Percentiles rank a stretch among this genome's conserved stretches.
Evolutionary conservation across 768 basidiomycete species (phyloP).

Genomic region (Kwoniella mangroviensis): DNA sequence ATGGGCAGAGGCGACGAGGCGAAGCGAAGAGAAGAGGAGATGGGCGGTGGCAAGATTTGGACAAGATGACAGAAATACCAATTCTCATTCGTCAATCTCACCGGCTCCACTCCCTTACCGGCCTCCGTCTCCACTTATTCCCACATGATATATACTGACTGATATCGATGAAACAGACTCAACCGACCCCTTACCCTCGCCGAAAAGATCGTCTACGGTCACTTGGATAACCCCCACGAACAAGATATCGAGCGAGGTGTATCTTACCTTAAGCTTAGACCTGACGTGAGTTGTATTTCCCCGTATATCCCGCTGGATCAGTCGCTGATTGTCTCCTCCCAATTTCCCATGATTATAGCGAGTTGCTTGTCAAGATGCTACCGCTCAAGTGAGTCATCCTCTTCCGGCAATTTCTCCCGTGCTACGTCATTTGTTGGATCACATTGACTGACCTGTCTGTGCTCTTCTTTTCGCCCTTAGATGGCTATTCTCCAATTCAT

Average conservation of each 20-base stretch:
- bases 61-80: not conserved
- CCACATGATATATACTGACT: not conserved
- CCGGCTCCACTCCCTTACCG: conserved; percentile 20
- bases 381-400: conserved; percentile 54
- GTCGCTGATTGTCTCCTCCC: conserved; percentile 5
- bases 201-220: conserved; percentile 97
- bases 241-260: conserved; percentile 73
- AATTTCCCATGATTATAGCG: conserved; percentile 53
- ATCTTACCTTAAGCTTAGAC: conserved; percentile 96
- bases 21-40: not conserved
- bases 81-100: conserved; percentile 3
- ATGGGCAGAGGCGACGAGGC: no score
- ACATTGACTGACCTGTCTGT: conserved; percentile 13
- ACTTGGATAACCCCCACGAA: conserved; percentile 85
- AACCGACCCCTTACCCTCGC: conserved; percentile 89
- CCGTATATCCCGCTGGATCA: not conserved
- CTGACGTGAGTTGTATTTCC: conserved; percentile 73
- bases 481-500: conserved; percentile 99
- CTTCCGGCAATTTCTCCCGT: conserved; percentile 7
- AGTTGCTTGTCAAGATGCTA: conserved; percentile 63
- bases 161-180: conserved; percentile 64
- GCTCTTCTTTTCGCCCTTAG: conserved; percentile 59
- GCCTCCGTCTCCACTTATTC: not conserved
- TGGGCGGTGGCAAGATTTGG: not conserved
- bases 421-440: conserved; percentile 11